A percentile compares a stretch with the other conserved stretches of the same genome.
Evolutionary conservation across 2,329 filamentous ascomycete species (phyloP).

Genomic region (Cladophialophora exuberans): DNA sequence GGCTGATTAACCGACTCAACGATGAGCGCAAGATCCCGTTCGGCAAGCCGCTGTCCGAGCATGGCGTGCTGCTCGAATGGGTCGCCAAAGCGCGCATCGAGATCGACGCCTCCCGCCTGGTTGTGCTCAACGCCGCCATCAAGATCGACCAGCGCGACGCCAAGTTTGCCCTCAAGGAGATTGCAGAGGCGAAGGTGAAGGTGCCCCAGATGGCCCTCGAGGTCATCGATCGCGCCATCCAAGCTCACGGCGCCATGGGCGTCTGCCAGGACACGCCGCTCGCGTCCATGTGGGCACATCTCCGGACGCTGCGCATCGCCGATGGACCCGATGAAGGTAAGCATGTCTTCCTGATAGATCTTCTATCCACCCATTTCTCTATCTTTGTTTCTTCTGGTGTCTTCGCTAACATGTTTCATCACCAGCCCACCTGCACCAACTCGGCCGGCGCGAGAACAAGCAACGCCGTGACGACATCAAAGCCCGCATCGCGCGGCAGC

Average conservation of each 20-base stretch:
- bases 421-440: slow-evolving; percentile 70
- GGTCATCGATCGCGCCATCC: slow-evolving; percentile 94
- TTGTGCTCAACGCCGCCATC: slow-evolving; percentile 92
- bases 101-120: slow-evolving; percentile 85
- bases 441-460: slow-evolving; percentile 59
- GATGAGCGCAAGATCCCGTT: slow-evolving; percentile 90
- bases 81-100: slow-evolving; percentile 90
- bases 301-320: slow-evolving; percentile 80
- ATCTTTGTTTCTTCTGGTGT: background rate
- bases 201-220: slow-evolving; percentile 79
- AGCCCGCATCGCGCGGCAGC: slow-evolving; percentile 18
- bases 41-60: slow-evolving; percentile 80
- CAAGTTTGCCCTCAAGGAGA: slow-evolving; percentile 88
- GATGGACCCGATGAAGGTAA: slow-evolving; percentile 89
- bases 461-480: slow-evolving; percentile 22
- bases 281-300: slow-evolving; percentile 72
- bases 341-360: slow-evolving; percentile 63
- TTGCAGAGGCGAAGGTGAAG: slow-evolving; percentile 92
- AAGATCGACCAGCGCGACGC: slow-evolving; percentile 89
- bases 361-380: slow-evolving; percentile 81
- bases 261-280: slow-evolving; percentile 94
- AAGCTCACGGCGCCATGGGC: slow-evolving; percentile 88
- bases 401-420: background rate
- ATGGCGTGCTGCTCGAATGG: slow-evolving; percentile 94
- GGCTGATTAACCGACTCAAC: slow-evolving; percentile 92